A percentile compares a stretch with the other conserved stretches of the same genome.
Evolutionary conservation across 1,139 yeast species (phyloP).

Genomic region (Yamadazyma friedrichii): DNA sequence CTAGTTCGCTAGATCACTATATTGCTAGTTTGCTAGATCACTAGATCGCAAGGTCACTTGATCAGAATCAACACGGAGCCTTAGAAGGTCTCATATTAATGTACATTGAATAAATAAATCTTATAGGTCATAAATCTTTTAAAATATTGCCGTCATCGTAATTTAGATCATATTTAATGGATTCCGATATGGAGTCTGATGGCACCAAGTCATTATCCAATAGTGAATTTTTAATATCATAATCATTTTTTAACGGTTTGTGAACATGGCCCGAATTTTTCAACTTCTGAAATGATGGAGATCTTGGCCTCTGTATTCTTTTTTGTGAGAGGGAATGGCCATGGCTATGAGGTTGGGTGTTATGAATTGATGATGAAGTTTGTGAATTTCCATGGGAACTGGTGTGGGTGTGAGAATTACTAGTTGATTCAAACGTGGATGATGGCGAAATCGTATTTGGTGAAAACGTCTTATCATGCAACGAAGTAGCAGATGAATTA

Average conservation of each 20-base stretch:
- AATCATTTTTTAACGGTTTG: slow-evolving; percentile 23
- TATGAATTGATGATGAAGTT: slow-evolving; percentile 10
- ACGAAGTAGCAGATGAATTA: slow-evolving; percentile 22
- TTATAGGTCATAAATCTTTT: slow-evolving; percentile 3
- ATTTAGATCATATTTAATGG: slow-evolving; percentile 4
- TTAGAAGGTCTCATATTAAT: background rate
- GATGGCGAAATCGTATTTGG: slow-evolving; percentile 20
- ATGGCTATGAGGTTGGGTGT: background rate
- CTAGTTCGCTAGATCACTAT: too few species aligned
- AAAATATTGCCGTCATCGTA: slow-evolving; percentile 8
- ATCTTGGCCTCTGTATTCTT: slow-evolving; percentile 13
- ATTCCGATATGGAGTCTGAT: slow-evolving; percentile 4
- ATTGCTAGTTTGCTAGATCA: too few species aligned
- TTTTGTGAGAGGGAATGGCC: background rate
- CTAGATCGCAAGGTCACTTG: too few species aligned
- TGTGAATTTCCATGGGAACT: too few species aligned
- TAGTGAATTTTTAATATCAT: slow-evolving; percentile 3
- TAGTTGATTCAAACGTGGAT: slow-evolving; percentile 10
- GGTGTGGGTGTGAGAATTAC: slow-evolving; percentile 1
- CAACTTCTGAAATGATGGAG: slow-evolving; percentile 22
- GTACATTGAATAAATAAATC: background rate
- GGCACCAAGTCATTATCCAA: slow-evolving; percentile 5
- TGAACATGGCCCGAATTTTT: slow-evolving; percentile 31
- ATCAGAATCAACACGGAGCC: too few species aligned
- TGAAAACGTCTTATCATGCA: slow-evolving; percentile 31